A percentile compares a stretch with the other conserved stretches of the same genome.
Conservation (phyloP, 129 eudicot genomes). For the Helianthus tuberosus region DNA sequence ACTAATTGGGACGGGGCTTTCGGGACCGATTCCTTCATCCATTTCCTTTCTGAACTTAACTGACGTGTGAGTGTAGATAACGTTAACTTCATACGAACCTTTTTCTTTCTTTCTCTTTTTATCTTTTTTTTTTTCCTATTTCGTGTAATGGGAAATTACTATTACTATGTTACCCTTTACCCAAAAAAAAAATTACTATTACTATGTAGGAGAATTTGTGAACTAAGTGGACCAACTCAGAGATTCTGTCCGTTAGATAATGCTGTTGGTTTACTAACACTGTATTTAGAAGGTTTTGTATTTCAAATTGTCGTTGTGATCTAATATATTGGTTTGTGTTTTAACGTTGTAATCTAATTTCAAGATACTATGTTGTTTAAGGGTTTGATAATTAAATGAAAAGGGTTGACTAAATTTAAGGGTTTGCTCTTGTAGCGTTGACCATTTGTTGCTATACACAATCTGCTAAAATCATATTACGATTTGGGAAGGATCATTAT, state of each 20-base stretch:
- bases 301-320: no score
- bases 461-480: no score
- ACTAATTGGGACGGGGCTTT: constrained; percentile 70
- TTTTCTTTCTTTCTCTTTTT: neutral
- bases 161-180: no score
- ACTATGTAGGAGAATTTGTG: constrained; percentile 72
- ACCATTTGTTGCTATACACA: no score
- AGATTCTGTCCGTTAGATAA: constrained; percentile 56
- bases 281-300: constrained; percentile 46
- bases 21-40: constrained; percentile 77
- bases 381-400: no score
- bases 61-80: constrained; percentile 54
- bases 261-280: constrained; percentile 45
- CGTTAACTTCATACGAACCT: neutral
- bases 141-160: neutral
- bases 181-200: no score
- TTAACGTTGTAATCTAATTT: no score
- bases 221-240: constrained; percentile 58
- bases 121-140: neutral
- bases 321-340: no score
- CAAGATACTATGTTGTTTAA: no score
- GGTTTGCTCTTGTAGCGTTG: no score
- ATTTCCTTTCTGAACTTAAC: constrained; percentile 52
- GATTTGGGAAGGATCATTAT: no score
- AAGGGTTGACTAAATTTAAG: no score